A percentile compares a stretch with the other conserved stretches of the same genome.
phyloP scores from a whole-genome alignment of 2,329 filamentous ascomycete genomes.

The Anisogramma anomala region DNA sequence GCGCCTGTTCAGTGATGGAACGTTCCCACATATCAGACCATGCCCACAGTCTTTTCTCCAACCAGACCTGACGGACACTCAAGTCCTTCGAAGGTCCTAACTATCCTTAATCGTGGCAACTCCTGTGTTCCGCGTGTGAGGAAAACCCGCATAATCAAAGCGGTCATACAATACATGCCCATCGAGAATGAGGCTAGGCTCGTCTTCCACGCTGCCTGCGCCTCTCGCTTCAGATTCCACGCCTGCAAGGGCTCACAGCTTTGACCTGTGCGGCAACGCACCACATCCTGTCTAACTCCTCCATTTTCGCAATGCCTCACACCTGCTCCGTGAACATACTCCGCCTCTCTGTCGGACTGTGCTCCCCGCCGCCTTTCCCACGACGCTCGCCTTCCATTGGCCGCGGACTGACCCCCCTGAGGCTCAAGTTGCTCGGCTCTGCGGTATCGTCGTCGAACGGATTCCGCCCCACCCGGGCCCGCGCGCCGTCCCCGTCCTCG shows the following conservation, averaged over 20 bases:
- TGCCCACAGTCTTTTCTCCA: background rate
- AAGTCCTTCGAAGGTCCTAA: background rate
- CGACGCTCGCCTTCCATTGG: constrained; percentile 45
- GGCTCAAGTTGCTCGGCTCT: constrained; percentile 46
- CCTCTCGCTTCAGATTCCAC: no score
- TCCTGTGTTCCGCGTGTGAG: background rate
- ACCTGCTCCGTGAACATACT: constrained; percentile 62
- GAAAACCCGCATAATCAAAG: background rate
- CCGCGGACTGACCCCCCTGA: constrained; percentile 64
- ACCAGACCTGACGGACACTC: background rate
- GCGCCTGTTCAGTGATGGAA: background rate
- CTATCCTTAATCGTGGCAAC: background rate
- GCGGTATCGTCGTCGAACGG: constrained; percentile 60
- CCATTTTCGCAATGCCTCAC: constrained; percentile 23
- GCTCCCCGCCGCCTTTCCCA: constrained; percentile 28
- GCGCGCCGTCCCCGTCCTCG: constrained; percentile 20
- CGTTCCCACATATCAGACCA: background rate
- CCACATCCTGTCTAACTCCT: background rate
- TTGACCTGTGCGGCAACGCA: no score
- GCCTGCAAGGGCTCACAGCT: no score
- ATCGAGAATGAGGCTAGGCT: background rate
- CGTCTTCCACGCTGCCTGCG: background rate
- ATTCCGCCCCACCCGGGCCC: constrained; percentile 37
- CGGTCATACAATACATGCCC: no score
- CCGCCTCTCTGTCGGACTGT: constrained; percentile 55